These are phyloP conservation scores for Phytopythium aichiense DNA, from an alignment of 352 stramenopile genomes.

Conservation along the genomic window DNA sequence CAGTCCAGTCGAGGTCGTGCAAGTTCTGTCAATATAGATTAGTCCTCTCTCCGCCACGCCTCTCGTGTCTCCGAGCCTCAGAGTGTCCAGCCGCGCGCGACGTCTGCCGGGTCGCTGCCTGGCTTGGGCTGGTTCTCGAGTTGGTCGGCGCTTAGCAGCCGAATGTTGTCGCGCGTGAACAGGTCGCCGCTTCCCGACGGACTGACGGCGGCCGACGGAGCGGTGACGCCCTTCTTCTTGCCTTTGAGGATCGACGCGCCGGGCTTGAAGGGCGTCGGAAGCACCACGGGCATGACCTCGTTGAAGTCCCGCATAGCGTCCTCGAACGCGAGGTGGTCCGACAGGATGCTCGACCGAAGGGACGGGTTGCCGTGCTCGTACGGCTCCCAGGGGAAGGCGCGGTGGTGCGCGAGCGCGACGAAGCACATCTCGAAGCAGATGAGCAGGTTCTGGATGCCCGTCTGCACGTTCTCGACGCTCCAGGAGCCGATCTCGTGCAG, in stretches of 20 bases:
- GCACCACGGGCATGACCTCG: slow-evolving; percentile 84
- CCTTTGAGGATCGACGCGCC: slow-evolving; percentile 48
- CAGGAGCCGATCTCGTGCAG: slow-evolving; percentile 90
- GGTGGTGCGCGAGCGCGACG: slow-evolving; percentile 95
- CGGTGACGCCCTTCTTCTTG: slow-evolving; percentile 45
- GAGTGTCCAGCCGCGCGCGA: slow-evolving; percentile 60
- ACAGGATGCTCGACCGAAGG: slow-evolving; percentile 72
- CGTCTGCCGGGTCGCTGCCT: slow-evolving; percentile 11
- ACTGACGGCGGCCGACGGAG: slow-evolving; percentile 4
- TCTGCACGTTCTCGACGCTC: slow-evolving; percentile 95
- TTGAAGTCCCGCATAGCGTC: slow-evolving; percentile 95
- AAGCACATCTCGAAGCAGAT: slow-evolving; percentile 99
- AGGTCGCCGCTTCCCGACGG: slow-evolving; percentile 26
- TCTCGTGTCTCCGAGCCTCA: slow-evolving; percentile 15
- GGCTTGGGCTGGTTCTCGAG: slow-evolving; percentile 6
- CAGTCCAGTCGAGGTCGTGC: background rate
- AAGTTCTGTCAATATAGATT: slow-evolving; percentile 11
- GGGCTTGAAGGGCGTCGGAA: slow-evolving; percentile 80
- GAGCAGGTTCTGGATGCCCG: slow-evolving; percentile 97
- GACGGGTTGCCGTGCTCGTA: slow-evolving; percentile 51
- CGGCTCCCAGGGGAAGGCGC: slow-evolving; percentile 92
- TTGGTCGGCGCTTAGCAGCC: slow-evolving; percentile 45
- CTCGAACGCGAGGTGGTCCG: slow-evolving; percentile 91
- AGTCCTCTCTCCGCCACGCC: background rate
- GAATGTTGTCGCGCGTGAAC: slow-evolving; percentile 35